Evolutionary conservation across 495 filamentous ascomycete species (phyloP), one percentile per base, ranked within the genome.

Genomic region (Xylaria venustula): DNA sequence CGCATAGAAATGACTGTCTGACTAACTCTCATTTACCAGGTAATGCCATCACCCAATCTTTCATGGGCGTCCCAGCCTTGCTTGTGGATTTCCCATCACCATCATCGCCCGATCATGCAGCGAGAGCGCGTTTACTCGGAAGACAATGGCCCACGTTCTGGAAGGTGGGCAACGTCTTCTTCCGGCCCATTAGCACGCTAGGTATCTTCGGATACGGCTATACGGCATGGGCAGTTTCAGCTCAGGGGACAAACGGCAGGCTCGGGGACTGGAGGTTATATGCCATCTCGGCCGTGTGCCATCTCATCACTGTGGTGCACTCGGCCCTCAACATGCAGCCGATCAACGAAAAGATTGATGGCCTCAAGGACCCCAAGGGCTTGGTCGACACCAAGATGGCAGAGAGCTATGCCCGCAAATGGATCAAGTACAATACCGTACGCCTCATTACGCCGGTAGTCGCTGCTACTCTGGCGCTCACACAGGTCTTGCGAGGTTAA

Each of bases 31-130:
- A 22, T 3, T 15, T 17, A 48, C 26, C 54, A 81, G 77, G 78
- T 17, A 81, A 81, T 66, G 79, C 78, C 5, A 76, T 81, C 49
- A 81, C 79, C 7, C 77, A 81, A 69, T 80, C 78, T 40, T 79
- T 76, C 68, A 81, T 80, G 78, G 76, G 75, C 25, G 72, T 80
- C 32, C 79, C 78, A 3, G 78, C 77, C 17, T 67, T 79, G 12
- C 70, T 82, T 17, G 69, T 79, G 46, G 72, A 79, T 67, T 81
- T 81, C 68, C 79, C 79, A 19, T 50, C 64, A 7, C 70, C 77
- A 14, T 67, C 71, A 2, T 72, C 74, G 12, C 68, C 75, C 0
- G 65, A 71, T 0, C 74, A 81, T 62, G 58, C 73, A 2, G 62
- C 62, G 6, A 71, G 75, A 61, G 74, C 77, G 17, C 66, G 66